phyloP scores from a whole-genome alignment of 352 stramenopile species.

The Blastocystis hominis region DNA sequence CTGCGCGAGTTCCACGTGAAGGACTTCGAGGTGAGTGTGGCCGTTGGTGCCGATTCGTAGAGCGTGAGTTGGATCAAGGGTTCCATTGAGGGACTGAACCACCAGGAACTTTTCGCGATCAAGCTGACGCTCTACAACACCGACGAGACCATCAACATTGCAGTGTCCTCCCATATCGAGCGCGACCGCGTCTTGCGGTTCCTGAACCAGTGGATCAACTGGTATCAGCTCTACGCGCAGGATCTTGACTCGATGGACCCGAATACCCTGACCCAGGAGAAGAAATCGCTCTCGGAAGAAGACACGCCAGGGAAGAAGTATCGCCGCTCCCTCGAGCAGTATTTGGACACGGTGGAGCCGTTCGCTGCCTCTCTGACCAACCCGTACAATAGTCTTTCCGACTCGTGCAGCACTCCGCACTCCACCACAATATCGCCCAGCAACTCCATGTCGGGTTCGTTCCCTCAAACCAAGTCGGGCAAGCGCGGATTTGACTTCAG shows the following conservation, averaged over 20 bases:
- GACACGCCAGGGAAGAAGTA: not conserved
- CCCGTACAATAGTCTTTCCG: not conserved
- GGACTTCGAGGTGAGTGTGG: not conserved
- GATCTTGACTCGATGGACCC: not conserved
- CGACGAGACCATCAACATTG: not conserved
- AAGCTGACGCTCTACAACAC: not conserved
- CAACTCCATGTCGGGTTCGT: not conserved
- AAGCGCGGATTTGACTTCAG: not conserved
- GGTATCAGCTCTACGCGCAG: constrained; percentile 7
- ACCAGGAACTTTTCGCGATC: not conserved
- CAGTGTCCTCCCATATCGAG: not conserved
- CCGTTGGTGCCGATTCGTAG: not conserved
- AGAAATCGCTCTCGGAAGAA: not conserved
- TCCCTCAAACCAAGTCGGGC: not conserved
- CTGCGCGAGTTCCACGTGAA: not conserved
- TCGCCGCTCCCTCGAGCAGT: not conserved
- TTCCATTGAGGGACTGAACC: not conserved
- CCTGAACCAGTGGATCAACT: not conserved
- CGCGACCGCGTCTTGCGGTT: constrained; percentile 19
- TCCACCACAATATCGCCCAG: not conserved
- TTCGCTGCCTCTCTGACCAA: not conserved
- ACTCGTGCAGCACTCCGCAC: not conserved
- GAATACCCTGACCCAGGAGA: not conserved
- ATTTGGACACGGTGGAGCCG: not conserved
- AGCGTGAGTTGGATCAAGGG: not conserved